Base-by-base conservation (phyloP, 1,284 basidiomycete genomes). In the Ceratobasidium sp. region DNA sequence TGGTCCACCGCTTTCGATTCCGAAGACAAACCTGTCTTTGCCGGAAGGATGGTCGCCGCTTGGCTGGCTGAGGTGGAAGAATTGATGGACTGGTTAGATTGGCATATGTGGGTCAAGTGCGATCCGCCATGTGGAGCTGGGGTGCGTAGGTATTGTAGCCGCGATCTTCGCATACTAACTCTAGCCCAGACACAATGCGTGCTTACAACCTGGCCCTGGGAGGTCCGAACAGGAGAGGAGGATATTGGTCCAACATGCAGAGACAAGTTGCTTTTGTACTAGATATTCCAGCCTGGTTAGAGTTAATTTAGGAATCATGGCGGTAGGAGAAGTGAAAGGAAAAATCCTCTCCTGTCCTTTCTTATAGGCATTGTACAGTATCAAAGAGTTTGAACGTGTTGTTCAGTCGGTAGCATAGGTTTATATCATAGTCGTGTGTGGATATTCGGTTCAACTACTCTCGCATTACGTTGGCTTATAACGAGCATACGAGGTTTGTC, bases 61-160 rank as follows among this genome's bases (percentile, higher is more conserved):
- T 87, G 87, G 85, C 78, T 78, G n/a, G 50, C 35, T 16, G 81
- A 84, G 8, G 75, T 86, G 0, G 80, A 82, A 3, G 79, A 71
- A 5, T 79, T 88, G 68, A 86, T 87, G 84, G 67, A 57, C 0
- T 88, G 87, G 88, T 80, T 88, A 27, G 87, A 86, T 77, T 88
- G 87, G 87, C 85, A 85, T 75, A 80, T 84, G 3, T 88, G 87
- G 87, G 80, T 86, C 18, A 85, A 84, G 73, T 88, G 87, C 80
- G 81, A 82, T 0, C 87, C 87, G 14, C 84, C 79, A 20, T 88
- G 87, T 78, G 78, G 81, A 3, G 83, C 83, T 60, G 86, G 87
- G 81, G 87, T 87, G 67, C 30, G 83, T 79, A 2, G 4, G 27
- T 38, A 27, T n/a, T n/a, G 4, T 7, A 35, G 14, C n/a, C 30